Conservation (phyloP, 1,139 yeast species). For the Geotrichum citri-aurantii region DNA sequence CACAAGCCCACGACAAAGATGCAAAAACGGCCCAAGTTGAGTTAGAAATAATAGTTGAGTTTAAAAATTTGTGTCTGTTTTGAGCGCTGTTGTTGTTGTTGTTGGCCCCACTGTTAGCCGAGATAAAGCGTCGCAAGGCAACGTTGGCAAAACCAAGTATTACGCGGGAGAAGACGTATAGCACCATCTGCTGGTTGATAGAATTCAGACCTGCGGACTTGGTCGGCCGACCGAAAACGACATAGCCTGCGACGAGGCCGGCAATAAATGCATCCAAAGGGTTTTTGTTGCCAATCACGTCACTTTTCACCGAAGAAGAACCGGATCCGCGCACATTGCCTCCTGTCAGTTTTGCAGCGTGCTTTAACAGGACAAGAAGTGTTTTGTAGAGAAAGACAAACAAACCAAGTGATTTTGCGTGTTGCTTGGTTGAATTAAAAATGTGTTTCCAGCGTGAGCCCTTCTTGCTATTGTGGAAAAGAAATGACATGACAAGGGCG, state of each 20-base stretch:
- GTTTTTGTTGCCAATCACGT: conserved; percentile 17
- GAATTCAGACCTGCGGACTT: conserved; percentile 30
- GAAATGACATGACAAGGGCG: conserved; percentile 54
- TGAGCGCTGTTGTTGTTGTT: neutral
- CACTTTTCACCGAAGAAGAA: neutral
- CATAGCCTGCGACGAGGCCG: conserved; percentile 59
- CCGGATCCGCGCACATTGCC: neutral
- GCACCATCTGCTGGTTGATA: conserved; percentile 50
- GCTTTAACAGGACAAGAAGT: conserved; percentile 31
- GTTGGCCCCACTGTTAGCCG: neutral
- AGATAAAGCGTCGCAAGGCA: conserved; percentile 18
- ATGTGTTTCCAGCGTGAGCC: conserved; percentile 46
- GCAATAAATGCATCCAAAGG: conserved; percentile 49
- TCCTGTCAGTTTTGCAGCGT: neutral
- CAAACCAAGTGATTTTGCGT: conserved; percentile 59
- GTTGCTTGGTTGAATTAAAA: conserved; percentile 54
- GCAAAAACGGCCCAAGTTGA: conserved; percentile 62
- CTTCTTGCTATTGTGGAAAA: neutral
- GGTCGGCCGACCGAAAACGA: conserved; percentile 55
- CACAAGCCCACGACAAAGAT: conserved; percentile 67
- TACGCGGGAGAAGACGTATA: conserved; percentile 57
- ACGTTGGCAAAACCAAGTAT: conserved; percentile 50
- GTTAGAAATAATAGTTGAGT: conserved; percentile 21
- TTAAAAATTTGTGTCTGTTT: neutral
- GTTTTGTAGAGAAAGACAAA: conserved; percentile 61